Evolutionary conservation across 139 green algal species (phyloP).

Genomic region (Ulvella scutata): DNA sequence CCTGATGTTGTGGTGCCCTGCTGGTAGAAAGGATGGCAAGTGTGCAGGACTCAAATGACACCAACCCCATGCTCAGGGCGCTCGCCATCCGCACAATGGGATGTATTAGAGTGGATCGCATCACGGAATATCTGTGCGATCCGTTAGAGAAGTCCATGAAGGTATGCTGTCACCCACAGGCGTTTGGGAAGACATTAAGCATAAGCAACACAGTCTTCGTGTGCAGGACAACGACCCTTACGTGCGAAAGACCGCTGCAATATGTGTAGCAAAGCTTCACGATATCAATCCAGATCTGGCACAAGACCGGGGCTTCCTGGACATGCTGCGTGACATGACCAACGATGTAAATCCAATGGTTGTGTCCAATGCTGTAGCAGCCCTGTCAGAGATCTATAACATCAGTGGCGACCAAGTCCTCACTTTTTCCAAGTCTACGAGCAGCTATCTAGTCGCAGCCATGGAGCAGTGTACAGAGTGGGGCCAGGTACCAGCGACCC

Average conservation of each 20-base stretch:
- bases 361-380: conserved; percentile 94
- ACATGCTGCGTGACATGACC: conserved; percentile 83
- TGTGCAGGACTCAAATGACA: conserved; percentile 86
- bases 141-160: conserved; percentile 79
- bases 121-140: conserved; percentile 99
- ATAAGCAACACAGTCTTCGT: not conserved
- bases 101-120: conserved; percentile 97
- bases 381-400: conserved; percentile 73
- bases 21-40: not conserved
- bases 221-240: conserved; percentile 92
- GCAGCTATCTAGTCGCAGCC: conserved; percentile 91
- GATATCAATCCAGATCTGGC: conserved; percentile 95
- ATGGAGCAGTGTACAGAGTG: conserved; percentile 99
- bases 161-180: conserved; percentile 36
- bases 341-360: conserved; percentile 98
- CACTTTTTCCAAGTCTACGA: conserved; percentile 47
- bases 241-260: conserved; percentile 93
- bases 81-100: conserved; percentile 98
- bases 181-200: no score
- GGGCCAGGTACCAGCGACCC: conserved; percentile 77
- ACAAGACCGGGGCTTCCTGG: conserved; percentile 91
- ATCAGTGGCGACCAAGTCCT: conserved; percentile 61
- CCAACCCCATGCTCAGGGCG: conserved; percentile 91
- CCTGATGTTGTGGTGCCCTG: not conserved
- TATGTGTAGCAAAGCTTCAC: conserved; percentile 97